Conservation (phyloP, 257 asterid species). For the Leonotis leonurus region DNA sequence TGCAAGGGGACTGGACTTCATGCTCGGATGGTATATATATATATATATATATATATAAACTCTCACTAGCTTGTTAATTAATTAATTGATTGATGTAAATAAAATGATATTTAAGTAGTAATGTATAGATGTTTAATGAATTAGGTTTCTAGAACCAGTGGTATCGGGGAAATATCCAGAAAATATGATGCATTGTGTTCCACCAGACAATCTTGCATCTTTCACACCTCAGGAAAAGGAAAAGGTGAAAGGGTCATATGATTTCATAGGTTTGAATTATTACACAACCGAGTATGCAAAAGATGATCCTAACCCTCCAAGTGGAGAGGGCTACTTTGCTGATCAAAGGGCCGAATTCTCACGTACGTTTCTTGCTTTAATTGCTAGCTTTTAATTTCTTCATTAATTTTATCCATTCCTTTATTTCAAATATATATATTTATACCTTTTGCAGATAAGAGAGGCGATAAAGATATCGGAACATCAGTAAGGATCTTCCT, state of each 20-base stretch:
- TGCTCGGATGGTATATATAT: constrained; percentile 16
- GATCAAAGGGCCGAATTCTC: background rate
- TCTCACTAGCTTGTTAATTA: too few species aligned
- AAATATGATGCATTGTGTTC: constrained; percentile 9
- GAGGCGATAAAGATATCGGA: background rate
- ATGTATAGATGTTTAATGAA: too few species aligned
- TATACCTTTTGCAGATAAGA: background rate
- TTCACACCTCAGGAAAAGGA: background rate
- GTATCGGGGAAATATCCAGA: constrained; percentile 17
- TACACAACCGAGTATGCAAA: constrained; percentile 17
- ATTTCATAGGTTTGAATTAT: constrained; percentile 26
- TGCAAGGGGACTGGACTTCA: constrained; percentile 18
- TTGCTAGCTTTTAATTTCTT: background rate
- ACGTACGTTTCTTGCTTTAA: too few species aligned
- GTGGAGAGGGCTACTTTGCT: background rate
- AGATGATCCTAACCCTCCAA: background rate
- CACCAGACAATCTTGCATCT: background rate
- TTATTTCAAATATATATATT: too few species aligned
- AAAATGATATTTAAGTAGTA: too few species aligned
- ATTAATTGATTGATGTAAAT: too few species aligned
- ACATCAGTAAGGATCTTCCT: background rate
- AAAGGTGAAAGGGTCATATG: constrained; percentile 2
- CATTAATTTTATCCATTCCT: too few species aligned
- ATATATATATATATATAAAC: too few species aligned
- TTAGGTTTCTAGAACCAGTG: constrained; percentile 25